Base-by-base conservation (phyloP, 2,329 filamentous ascomycete species). In the Parafenestella ontariensis region DNA sequence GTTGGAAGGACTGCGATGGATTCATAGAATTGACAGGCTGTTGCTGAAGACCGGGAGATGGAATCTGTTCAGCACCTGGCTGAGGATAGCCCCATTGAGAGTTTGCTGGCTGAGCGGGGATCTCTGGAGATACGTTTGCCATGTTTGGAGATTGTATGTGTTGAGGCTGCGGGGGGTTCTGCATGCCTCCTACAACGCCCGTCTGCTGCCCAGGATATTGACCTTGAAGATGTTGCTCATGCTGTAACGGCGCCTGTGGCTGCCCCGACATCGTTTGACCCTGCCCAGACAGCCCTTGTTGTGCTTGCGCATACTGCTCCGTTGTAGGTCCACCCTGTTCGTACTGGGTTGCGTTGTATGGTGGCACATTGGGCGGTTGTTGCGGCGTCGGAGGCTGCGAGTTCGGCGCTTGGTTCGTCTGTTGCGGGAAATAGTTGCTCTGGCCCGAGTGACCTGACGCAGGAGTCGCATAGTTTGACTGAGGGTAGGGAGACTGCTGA, bases 361-460 rank as follows among this genome's bases (percentile, higher is more conserved):
- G 42, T 0, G 58, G 34, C 15, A 39, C 39, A 17, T 56, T 58
- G n/a, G 46, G 47, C 39, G 60, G 58, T 24, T 62, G 59, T 23
- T 58, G 66, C 34, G 64, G 58, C n/a, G 57, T 31, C 26, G 55
- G 46, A 3, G 52, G 17, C 18, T 58, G 55, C 1, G 47, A 10
- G 48, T 18, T 56, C 45, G 40, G 54, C 17, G 39, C 33, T 41
- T 58, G 56, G 3, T 26, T 49, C 8, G 48, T 41, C 18, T 69
- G 65, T 43, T 58, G 64, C 5, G 66, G 54, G 23, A 70, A 71
- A 44, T 74, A 73, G 43, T 66, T 70, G 51, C 33, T 61, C 42
- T 71, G 68, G 3, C 58, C 64, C 5, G 64, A 56, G 39, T 64
- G 55, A 0, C 48, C 58, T 5, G 69, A 63, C 10, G 54, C 46